phyloP scores from a whole-genome alignment of 768 basidiomycete genomes.

The Steccherinum ochraceum region DNA sequence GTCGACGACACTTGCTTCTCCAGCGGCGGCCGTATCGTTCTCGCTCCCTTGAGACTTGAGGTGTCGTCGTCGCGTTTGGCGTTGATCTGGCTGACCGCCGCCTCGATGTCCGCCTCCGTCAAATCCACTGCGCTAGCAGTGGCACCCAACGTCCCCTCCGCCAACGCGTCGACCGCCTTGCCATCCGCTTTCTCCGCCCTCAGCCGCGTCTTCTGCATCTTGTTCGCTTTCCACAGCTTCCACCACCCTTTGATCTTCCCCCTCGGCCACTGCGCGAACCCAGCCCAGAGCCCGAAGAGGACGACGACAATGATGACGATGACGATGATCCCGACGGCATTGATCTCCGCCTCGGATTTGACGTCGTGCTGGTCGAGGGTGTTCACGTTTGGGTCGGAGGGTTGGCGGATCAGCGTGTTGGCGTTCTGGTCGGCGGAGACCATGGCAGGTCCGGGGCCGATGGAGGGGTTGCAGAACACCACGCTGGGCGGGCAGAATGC shows the following conservation, averaged over 20 bases:
- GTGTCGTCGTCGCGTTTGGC: neutral
- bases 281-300: slow-evolving; percentile 20
- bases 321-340: slow-evolving; percentile 22
- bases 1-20: neutral
- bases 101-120: neutral
- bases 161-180: neutral
- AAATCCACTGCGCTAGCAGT: neutral
- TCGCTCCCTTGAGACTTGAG: no score
- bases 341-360: slow-evolving; percentile 1
- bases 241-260: neutral
- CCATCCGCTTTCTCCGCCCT: neutral
- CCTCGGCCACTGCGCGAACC: slow-evolving; percentile 16
- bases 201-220: neutral
- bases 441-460: slow-evolving; percentile 16
- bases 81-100: neutral
- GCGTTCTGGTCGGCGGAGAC: neutral
- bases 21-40: no score
- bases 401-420: neutral
- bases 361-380: slow-evolving; percentile 1
- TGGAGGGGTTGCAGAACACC: slow-evolving; percentile 7
- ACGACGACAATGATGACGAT: slow-evolving; percentile 21
- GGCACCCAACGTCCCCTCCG: neutral
- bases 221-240: no score
- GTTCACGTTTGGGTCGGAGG: slow-evolving; percentile 4
- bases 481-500: slow-evolving; percentile 6